These are phyloP conservation scores for Aspergillus proliferans DNA, from an alignment of 2,329 filamentous ascomycete genomes.

Conservation along the genomic window DNA sequence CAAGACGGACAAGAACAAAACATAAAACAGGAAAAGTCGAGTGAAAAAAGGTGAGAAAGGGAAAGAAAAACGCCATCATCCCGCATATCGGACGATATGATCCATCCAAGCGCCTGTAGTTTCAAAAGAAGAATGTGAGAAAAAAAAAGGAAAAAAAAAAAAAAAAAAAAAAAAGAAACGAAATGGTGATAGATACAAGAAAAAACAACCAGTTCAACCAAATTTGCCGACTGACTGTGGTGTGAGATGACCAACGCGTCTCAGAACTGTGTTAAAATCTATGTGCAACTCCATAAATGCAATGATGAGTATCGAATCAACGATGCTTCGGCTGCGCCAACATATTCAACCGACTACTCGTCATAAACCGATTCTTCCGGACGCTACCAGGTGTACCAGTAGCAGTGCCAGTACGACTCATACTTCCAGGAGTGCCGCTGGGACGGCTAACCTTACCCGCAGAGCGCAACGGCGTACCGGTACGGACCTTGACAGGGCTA, in stretches of 20 bases:
- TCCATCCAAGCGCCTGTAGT: slow-evolving; percentile 13
- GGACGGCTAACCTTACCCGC: slow-evolving; percentile 14
- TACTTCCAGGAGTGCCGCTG: slow-evolving; percentile 24
- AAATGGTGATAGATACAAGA: background rate
- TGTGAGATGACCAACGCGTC: background rate
- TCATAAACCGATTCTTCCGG: slow-evolving; percentile 28
- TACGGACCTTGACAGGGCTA: slow-evolving; percentile 31
- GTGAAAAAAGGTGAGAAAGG: background rate
- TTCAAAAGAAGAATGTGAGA: slow-evolving; percentile 2
- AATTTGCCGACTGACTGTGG: background rate
- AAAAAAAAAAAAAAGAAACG: background rate
- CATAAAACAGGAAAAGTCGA: background rate
- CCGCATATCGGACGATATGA: slow-evolving; percentile 8
- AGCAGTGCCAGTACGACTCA: slow-evolving; percentile 8
- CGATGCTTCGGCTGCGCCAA: slow-evolving; percentile 42
- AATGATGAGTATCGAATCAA: slow-evolving; percentile 1
- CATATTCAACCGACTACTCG: slow-evolving; percentile 43
- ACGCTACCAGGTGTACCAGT: background rate
- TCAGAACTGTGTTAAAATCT: background rate
- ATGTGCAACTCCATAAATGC: slow-evolving; percentile 8
- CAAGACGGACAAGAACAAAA: background rate
- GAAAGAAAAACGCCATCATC: slow-evolving; percentile 9
- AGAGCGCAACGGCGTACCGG: slow-evolving; percentile 22
- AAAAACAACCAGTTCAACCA: background rate
- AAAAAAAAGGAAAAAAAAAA: background rate